Base-by-base conservation (phyloP, 495 filamentous ascomycete species). In the Neohortaea acidophila region DNA sequence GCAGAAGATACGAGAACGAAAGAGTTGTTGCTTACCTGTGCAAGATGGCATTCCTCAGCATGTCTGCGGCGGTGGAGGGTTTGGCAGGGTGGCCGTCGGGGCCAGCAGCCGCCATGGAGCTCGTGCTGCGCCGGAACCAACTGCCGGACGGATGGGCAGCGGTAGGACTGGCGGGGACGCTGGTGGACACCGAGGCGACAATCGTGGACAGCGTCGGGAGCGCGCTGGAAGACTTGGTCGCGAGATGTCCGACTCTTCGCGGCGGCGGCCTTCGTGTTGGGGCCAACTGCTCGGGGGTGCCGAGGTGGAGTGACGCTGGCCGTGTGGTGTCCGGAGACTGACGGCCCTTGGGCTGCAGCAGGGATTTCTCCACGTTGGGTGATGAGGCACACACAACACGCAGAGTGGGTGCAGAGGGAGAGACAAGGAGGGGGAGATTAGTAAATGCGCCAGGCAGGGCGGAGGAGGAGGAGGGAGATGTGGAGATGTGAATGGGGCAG, bases 61-160 rank as follows among this genome's bases (percentile, higher is more conserved):
- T 64, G 47, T 70, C 67, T 22, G 65, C 59, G 28, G 69, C 65
- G 29, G 59, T 60, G 48, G 66, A 60, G 53, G 63, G 61, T 50
- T 67, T 67, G 53, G 31, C n/a, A 20, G 44, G 26, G 17, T 39
- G 23, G 28, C 28, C 23, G 15, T 44, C 40, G 29, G 41, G 33
- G 14, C n/a, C 21, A 13, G 43, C 24, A 14, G 39, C 33, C 31
- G 42, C 42, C 41, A 21, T 43, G 9, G 59, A 25, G 35, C 49
- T 43, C 39, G 22, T 41, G 15, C 21, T 28, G 10, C 29, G 45
- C 13, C 39, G n/a, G n/a, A n/a, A n/a, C n/a, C n/a, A n/a, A n/a
- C n/a, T n/a, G n/a, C n/a, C n/a, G n/a, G n/a, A n/a, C n/a, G n/a
- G n/a, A n/a, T n/a, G n/a, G n/a, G n/a, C n/a, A n/a, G n/a, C n/a